Evolutionary conservation across 2,329 filamentous ascomycete genomes (phyloP).

Genomic region (Calonectria multiphialidica): DNA sequence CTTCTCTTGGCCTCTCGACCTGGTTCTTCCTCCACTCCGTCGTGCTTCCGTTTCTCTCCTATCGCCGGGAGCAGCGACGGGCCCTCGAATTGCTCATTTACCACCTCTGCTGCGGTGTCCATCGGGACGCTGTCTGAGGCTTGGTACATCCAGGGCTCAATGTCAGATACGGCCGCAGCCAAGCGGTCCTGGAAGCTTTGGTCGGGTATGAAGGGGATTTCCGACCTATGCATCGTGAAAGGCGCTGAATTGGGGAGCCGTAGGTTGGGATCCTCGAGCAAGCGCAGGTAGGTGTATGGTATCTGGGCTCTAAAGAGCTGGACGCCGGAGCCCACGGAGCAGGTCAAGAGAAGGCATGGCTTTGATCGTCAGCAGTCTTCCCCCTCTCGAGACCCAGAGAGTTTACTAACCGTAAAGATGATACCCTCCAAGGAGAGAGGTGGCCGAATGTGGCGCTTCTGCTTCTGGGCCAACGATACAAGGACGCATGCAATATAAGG

Average conservation of each 20-base stretch:
- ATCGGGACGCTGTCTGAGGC: no score
- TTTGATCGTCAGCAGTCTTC: background rate
- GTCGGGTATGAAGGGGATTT: background rate
- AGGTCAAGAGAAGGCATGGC: background rate
- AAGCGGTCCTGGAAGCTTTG: background rate
- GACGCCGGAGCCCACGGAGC: background rate
- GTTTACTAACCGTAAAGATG: background rate
- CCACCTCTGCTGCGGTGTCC: no score
- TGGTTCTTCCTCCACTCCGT: background rate
- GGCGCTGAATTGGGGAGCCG: background rate
- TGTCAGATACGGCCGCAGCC: background rate
- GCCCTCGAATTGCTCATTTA: fast-evolving
- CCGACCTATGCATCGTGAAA: background rate
- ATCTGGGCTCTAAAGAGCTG: background rate
- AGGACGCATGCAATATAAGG: background rate
- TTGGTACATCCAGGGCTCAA: background rate
- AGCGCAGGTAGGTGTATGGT: background rate
- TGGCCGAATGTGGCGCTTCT: background rate
- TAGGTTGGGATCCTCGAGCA: background rate
- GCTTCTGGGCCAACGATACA: background rate
- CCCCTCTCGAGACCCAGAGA: no score
- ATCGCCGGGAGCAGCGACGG: no score
- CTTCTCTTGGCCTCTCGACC: background rate
- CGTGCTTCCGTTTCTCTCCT: background rate
- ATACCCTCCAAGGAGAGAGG: background rate